Percentiles rank a stretch among this genome's conserved stretches.
Conservation (phyloP, 225 moss, liverwort and hornwort genomes). For the Straminergon stramineum region DNA sequence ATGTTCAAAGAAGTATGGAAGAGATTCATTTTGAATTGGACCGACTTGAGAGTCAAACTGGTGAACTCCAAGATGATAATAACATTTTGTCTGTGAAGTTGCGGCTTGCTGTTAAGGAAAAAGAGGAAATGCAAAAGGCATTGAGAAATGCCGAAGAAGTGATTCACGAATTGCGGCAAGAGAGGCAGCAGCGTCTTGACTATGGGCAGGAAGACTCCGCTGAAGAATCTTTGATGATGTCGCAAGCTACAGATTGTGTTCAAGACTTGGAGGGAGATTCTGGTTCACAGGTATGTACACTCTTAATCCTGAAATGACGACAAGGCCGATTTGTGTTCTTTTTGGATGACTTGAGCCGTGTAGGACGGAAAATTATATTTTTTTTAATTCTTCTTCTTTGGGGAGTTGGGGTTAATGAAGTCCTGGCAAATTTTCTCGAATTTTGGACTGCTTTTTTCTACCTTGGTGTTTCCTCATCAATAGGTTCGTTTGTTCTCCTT, state of each 20-base stretch:
- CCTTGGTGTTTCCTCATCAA: neutral
- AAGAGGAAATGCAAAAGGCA: constrained; percentile 27
- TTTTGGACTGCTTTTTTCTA: neutral
- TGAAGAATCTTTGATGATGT: constrained; percentile 10
- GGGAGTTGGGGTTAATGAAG: neutral
- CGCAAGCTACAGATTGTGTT: neutral
- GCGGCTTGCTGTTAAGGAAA: constrained; percentile 20
- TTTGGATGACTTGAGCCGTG: neutral
- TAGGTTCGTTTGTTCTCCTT: neutral
- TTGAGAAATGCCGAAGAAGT: constrained; percentile 45
- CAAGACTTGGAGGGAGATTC: constrained; percentile 21
- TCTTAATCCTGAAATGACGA: neutral
- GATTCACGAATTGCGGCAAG: constrained; percentile 41
- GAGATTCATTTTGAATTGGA: constrained; percentile 38
- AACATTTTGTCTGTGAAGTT: constrained; percentile 42
- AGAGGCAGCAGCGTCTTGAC: constrained; percentile 16
- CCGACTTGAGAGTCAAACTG: constrained; percentile 34
- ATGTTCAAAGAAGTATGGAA: constrained; percentile 6
- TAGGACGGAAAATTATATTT: neutral
- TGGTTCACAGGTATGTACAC: neutral
- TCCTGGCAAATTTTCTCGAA: neutral
- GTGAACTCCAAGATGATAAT: constrained; percentile 68
- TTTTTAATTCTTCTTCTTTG: neutral
- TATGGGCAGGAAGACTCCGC: constrained; percentile 23
- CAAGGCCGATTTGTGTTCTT: neutral